These are phyloP conservation scores for Ophiostoma montium DNA, from an alignment of 2,329 filamentous ascomycete genomes.

Conservation along the genomic window DNA sequence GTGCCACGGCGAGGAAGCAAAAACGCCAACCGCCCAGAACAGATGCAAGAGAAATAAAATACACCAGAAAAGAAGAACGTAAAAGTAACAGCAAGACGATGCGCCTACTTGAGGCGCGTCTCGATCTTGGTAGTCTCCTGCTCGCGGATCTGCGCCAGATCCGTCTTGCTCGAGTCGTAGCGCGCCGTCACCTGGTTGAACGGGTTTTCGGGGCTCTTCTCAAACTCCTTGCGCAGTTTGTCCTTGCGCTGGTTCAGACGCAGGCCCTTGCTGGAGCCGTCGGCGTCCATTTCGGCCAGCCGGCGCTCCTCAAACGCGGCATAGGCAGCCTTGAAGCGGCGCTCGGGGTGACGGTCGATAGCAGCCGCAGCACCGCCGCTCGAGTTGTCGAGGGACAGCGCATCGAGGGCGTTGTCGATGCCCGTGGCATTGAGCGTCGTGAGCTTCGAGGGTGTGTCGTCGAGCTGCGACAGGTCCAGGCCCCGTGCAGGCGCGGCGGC, in stretches of 20 bases:
- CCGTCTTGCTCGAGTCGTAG: conserved; percentile 69
- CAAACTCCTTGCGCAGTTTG: conserved; percentile 79
- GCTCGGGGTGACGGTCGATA: conserved; percentile 79
- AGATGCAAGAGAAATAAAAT: not conserved
- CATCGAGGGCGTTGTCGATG: conserved; percentile 89
- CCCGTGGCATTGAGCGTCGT: conserved; percentile 63
- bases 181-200: conserved; percentile 71
- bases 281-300: conserved; percentile 70
- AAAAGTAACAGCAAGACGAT: not conserved
- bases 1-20: not conserved
- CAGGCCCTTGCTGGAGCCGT: conserved; percentile 58
- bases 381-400: conserved; percentile 47
- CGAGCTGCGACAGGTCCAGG: conserved; percentile 60
- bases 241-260: conserved; percentile 74
- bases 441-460: conserved; percentile 26
- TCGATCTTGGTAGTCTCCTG: conserved; percentile 64
- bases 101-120: conserved; percentile 34
- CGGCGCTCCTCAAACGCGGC: conserved; percentile 69
- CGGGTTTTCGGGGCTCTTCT: conserved; percentile 87
- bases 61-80: not conserved
- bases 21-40: not conserved
- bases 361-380: conserved; percentile 33
- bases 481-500: conserved; percentile 36
- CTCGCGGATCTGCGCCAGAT: conserved; percentile 51
- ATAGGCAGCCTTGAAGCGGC: conserved; percentile 75